A percentile compares a stretch with the other conserved stretches of the same genome.
These are phyloP conservation scores for Pythium aphanidermatum DNA, from an alignment of 352 stramenopile genomes.

Conservation along the genomic window DNA sequence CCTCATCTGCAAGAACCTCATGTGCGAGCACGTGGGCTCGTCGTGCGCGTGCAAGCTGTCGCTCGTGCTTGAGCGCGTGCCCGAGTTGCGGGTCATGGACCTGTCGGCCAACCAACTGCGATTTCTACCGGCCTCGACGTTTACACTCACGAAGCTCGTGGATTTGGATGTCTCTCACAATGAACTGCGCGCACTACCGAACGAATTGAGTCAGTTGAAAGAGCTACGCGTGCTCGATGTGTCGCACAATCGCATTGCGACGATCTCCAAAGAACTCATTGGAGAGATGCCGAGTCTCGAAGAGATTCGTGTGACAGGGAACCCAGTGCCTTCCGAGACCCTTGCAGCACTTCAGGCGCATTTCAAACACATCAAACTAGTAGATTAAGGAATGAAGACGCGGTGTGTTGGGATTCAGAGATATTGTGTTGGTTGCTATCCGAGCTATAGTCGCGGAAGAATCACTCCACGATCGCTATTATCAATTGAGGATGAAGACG, in stretches of 20 bases:
- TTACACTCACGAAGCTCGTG: constrained; percentile 50
- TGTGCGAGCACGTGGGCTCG: constrained; percentile 88
- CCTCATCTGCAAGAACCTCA: constrained; percentile 88
- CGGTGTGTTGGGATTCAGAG: neutral
- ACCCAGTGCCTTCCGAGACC: constrained; percentile 24
- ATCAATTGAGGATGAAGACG: constrained; percentile 21
- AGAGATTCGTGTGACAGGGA: constrained; percentile 38
- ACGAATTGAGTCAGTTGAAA: constrained; percentile 34
- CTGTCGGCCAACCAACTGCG: constrained; percentile 73
- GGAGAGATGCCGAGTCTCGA: constrained; percentile 30
- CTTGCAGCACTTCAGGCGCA: constrained; percentile 25
- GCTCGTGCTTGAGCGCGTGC: constrained; percentile 67
- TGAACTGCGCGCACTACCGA: constrained; percentile 40
- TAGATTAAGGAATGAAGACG: constrained; percentile 6
- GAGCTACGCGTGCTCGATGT: constrained; percentile 60
- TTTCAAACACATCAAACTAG: constrained; percentile 23
- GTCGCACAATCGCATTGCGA: constrained; percentile 40
- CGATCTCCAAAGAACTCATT: constrained; percentile 35
- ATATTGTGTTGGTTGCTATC: no score
- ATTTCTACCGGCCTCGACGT: constrained; percentile 71
- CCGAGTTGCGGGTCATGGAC: constrained; percentile 58
- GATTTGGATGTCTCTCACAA: constrained; percentile 68
- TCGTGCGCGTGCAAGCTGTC: constrained; percentile 82
- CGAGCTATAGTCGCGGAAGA: constrained; percentile 38
- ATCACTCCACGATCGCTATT: constrained; percentile 36